Percentiles rank a stretch among this genome's conserved stretches.
Conservation (phyloP, 2,329 filamentous ascomycete genomes). For the Exophiala lecanii-corni region DNA sequence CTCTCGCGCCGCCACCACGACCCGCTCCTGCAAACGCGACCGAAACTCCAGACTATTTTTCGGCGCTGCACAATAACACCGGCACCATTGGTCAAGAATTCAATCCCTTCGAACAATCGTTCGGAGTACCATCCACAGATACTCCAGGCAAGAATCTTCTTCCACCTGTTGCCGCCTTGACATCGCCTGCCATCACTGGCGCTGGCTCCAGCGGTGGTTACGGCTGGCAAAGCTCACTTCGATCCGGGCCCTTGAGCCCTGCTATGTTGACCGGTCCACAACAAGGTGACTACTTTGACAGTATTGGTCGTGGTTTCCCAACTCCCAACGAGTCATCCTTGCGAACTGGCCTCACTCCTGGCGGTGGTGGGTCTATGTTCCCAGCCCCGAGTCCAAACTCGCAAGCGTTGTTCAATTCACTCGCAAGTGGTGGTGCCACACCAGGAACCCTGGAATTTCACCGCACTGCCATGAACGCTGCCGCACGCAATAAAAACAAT, state of each 20-base stretch:
- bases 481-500: constrained; percentile 60
- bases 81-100: constrained; percentile 61
- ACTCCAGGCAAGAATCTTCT: constrained; percentile 79
- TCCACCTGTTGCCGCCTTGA: constrained; percentile 83
- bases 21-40: constrained; percentile 45
- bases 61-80: constrained; percentile 49
- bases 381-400: constrained; percentile 84
- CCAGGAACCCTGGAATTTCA: constrained; percentile 92
- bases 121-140: constrained; percentile 64
- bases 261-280: constrained; percentile 89
- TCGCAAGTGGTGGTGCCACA: constrained; percentile 77
- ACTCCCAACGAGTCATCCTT: constrained; percentile 96
- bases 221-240: constrained; percentile 74
- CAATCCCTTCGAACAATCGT: constrained; percentile 96
- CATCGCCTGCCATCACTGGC: constrained; percentile 80
- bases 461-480: constrained; percentile 79
- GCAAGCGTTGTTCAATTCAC: constrained; percentile 72
- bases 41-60: constrained; percentile 67
- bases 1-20: constrained; percentile 67
- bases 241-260: constrained; percentile 89
- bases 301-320: constrained; percentile 78
- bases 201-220: constrained; percentile 64
- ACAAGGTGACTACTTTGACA: constrained; percentile 76
- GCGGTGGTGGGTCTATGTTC: constrained; percentile 96
- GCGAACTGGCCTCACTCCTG: constrained; percentile 85